phyloP scores from a whole-genome alignment of 2,329 filamentous ascomycete species.

The Neoarthrinium moseri region DNA sequence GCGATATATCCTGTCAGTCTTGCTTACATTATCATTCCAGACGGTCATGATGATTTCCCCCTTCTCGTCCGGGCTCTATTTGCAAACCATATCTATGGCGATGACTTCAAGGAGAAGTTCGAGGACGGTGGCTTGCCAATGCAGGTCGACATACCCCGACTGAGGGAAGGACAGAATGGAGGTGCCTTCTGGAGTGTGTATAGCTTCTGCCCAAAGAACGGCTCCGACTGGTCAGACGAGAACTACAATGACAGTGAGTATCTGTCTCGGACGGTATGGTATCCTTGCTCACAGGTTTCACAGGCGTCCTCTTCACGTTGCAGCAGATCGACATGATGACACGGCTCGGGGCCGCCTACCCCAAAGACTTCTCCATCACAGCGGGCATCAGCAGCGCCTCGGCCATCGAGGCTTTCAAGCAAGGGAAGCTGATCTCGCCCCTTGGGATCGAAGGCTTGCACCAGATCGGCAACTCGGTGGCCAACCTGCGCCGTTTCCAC shows the following conservation, averaged over 20 bases:
- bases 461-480: conserved; percentile 83
- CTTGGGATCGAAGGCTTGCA: conserved; percentile 85
- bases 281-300: conserved; percentile 50
- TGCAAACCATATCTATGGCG: conserved; percentile 74
- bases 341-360: conserved; percentile 51
- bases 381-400: conserved; percentile 52
- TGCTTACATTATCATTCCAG: conserved; percentile 40
- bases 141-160: conserved; percentile 78
- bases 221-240: conserved; percentile 69
- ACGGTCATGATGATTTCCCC: conserved; percentile 88
- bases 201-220: conserved; percentile 71
- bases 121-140: conserved; percentile 63
- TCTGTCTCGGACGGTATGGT: neutral
- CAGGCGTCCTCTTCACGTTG: conserved; percentile 62
- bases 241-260: conserved; percentile 52
- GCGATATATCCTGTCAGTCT: too few species aligned
- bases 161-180: conserved; percentile 69
- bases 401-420: conserved; percentile 60
- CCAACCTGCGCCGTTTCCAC: conserved; percentile 74
- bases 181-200: conserved; percentile 95
- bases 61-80: conserved; percentile 66
- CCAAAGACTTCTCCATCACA: conserved; percentile 61
- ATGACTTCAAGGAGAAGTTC: conserved; percentile 73
- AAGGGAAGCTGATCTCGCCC: conserved; percentile 70
- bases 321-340: conserved; percentile 64